Conservation (phyloP, 2,329 filamentous ascomycete species). For the Pyricularia sp. region DNA sequence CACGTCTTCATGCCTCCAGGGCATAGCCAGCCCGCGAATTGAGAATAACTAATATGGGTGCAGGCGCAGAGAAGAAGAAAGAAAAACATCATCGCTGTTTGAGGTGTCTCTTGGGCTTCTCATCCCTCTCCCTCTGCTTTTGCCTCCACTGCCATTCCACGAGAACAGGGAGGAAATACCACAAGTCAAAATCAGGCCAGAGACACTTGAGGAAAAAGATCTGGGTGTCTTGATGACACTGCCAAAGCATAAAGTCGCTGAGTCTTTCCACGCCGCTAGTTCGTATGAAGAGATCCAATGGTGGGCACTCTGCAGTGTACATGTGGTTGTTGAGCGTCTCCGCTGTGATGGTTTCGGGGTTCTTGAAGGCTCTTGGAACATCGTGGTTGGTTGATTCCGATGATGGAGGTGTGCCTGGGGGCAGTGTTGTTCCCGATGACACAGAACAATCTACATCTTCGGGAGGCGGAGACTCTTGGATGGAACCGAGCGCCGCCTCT, state of each 20-base stretch:
- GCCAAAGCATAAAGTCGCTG: conserved; percentile 99
- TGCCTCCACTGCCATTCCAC: conserved; percentile 76
- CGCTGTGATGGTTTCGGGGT: conserved; percentile 79
- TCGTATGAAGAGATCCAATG: conserved; percentile 80
- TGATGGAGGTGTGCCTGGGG: not conserved
- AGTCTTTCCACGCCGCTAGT: conserved; percentile 89
- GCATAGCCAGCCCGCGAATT: not conserved
- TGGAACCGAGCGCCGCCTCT: conserved; percentile 30
- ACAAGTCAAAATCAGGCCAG: conserved; percentile 94
- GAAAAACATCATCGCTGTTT: conserved; percentile 19
- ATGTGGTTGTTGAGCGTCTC: conserved; percentile 78
- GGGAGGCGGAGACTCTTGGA: conserved; percentile 37
- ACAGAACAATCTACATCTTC: conserved; percentile 43
- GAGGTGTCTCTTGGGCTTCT: conserved; percentile 24
- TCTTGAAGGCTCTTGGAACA: conserved; percentile 43
- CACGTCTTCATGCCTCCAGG: not conserved
- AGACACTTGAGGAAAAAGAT: conserved; percentile 86
- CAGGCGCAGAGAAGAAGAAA: not conserved
- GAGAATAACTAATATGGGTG: not conserved
- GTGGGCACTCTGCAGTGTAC: conserved; percentile 78
- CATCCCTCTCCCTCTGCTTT: conserved; percentile 46
- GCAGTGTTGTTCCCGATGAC: conserved; percentile 51
- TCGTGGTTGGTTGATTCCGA: conserved; percentile 30
- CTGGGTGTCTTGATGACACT: conserved; percentile 86
- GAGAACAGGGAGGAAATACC: conserved; percentile 85